These are phyloP conservation scores for Ophiocordyceps unilateralis DNA, from an alignment of 2,329 filamentous ascomycete genomes.

Conservation along the genomic window DNA sequence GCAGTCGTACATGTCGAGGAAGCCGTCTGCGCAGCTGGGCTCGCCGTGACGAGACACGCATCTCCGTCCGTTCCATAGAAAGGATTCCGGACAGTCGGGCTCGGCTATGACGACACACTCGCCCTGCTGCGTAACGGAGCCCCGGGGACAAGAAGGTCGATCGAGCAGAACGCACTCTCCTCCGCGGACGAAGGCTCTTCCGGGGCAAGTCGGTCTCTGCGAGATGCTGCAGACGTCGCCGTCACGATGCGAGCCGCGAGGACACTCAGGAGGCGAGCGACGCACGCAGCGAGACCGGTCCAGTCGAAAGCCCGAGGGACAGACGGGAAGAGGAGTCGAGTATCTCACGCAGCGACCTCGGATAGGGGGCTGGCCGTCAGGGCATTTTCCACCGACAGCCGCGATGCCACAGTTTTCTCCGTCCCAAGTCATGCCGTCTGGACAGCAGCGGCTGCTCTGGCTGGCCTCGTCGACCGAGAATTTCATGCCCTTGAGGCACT, in stretches of 20 bases:
- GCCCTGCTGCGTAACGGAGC: background rate
- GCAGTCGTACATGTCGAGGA: background rate
- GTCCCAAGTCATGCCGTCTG: background rate
- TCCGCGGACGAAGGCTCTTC: background rate
- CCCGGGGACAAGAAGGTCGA: background rate
- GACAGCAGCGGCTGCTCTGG: background rate
- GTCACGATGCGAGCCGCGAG: background rate
- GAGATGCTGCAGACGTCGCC: background rate
- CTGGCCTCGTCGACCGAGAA: background rate
- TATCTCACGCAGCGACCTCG: background rate
- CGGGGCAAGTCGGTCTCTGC: background rate
- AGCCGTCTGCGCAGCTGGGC: background rate
- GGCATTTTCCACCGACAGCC: background rate
- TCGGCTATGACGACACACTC: background rate
- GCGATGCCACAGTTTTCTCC: background rate
- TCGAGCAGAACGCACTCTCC: background rate
- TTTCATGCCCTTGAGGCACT: background rate
- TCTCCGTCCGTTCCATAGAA: background rate
- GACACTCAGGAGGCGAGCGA: background rate
- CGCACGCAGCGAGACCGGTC: background rate
- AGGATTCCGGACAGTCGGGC: background rate
- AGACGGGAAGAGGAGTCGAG: background rate
- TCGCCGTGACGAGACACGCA: background rate
- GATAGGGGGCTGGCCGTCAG: background rate
- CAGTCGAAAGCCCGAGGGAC: background rate